Percentiles rank a stretch among this genome's conserved stretches.
Evolutionary conservation across 2,329 filamentous ascomycete genomes (phyloP).

Genomic region (Alternaria alternata): DNA sequence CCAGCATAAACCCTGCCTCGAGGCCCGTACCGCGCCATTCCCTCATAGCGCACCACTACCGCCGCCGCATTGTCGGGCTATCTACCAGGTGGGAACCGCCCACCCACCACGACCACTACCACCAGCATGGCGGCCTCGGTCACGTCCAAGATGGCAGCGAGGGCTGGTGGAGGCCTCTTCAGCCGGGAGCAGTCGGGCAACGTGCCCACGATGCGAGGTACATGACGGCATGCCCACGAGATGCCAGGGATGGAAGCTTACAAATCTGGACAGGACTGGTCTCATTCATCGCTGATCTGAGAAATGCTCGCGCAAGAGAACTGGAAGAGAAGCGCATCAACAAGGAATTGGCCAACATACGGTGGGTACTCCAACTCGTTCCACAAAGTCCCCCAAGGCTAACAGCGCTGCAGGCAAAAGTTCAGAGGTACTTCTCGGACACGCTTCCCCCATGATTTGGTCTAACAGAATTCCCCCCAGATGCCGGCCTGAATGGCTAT

Average conservation of each 20-base stretch:
- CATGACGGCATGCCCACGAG: background rate
- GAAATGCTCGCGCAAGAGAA: slow-evolving; percentile 93
- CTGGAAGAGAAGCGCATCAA: slow-evolving; percentile 99
- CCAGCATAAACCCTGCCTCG: slow-evolving; percentile 38
- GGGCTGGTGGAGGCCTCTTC: slow-evolving; percentile 51
- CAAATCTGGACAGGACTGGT: slow-evolving; percentile 71
- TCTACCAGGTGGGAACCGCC: slow-evolving; percentile 43
- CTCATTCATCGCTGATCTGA: slow-evolving; percentile 95
- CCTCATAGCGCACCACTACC: slow-evolving; percentile 12
- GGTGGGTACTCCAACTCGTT: slow-evolving; percentile 58
- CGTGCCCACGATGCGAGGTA: slow-evolving; percentile 54
- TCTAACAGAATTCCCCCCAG: slow-evolving; percentile 53
- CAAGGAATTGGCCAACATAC: slow-evolving; percentile 98
- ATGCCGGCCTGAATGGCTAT: slow-evolving; percentile 91
- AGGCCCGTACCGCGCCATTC: slow-evolving; percentile 13
- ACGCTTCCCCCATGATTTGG: slow-evolving; percentile 5
- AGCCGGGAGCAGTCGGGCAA: slow-evolving; percentile 53
- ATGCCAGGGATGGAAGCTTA: slow-evolving; percentile 20
- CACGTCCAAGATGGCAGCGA: slow-evolving; percentile 49
- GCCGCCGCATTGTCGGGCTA: slow-evolving; percentile 40
- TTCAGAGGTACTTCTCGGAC: slow-evolving; percentile 73
- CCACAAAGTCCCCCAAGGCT: slow-evolving; percentile 26
- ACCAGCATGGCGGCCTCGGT: slow-evolving; percentile 35
- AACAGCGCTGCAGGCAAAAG: slow-evolving; percentile 71
- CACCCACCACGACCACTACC: slow-evolving; percentile 33